A percentile compares a stretch with the other conserved stretches of the same genome.
Conservation (phyloP, 768 basidiomycete species). For the Trametes maxima region DNA sequence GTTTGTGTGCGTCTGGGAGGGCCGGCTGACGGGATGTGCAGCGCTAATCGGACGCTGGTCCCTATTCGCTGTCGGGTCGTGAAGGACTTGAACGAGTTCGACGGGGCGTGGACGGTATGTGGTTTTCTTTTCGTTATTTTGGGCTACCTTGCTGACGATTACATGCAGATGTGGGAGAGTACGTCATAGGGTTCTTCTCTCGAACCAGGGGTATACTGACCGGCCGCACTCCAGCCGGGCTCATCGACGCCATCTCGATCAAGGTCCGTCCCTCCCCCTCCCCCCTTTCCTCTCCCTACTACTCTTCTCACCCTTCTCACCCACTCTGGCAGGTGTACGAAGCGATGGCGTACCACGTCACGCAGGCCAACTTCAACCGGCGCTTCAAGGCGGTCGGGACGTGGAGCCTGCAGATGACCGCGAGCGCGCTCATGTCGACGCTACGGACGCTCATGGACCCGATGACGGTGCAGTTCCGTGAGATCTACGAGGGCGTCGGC, state of each 20-base stretch:
- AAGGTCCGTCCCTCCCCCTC: constrained; percentile 52
- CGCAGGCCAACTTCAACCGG: constrained; percentile 85
- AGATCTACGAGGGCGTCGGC: constrained; percentile 32
- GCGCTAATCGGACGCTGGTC: constrained; percentile 90
- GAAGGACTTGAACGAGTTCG: constrained; percentile 84
- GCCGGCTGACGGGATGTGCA: constrained; percentile 40
- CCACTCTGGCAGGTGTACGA: constrained; percentile 67
- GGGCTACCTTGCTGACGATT: constrained; percentile 21
- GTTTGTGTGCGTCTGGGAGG: too few species aligned
- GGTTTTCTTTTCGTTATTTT: constrained; percentile 4
- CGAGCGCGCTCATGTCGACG: constrained; percentile 80
- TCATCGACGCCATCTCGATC: constrained; percentile 87
- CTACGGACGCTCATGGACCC: constrained; percentile 80
- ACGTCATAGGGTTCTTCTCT: constrained; percentile 33
- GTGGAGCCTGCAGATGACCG: constrained; percentile 95
- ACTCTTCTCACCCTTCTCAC: not conserved
- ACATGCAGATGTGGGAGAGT: constrained; percentile 89
- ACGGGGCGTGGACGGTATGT: constrained; percentile 94
- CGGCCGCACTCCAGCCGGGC: constrained; percentile 61
- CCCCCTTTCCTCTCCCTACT: not conserved
- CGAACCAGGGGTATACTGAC: constrained; percentile 4
- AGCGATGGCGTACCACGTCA: constrained; percentile 93
- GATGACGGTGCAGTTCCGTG: constrained; percentile 37
- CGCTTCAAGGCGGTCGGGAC: constrained; percentile 88
- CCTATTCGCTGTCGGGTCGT: constrained; percentile 92